Evolutionary conservation across 257 asterid species (phyloP), one percentile per base, ranked within the genome.

Genomic region (Solanum pennellii): DNA sequence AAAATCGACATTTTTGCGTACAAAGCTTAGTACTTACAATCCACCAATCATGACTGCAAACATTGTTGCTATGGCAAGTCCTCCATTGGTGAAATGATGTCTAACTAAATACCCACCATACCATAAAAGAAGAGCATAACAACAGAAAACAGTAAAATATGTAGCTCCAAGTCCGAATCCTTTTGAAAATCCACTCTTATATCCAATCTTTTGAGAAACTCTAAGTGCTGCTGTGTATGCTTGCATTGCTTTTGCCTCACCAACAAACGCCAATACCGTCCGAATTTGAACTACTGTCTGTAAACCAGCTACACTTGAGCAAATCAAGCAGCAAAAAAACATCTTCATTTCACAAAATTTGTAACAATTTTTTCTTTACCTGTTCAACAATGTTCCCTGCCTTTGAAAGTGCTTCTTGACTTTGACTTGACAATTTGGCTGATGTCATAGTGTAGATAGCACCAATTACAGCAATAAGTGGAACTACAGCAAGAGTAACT

Each of bases 31-130:
- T 80, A 94, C 99, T 93, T 91, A 96, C 98, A 96, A 88, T 65
- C 99, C 99, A 90, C 99, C 99, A n/a, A 96, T 95, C 99, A 96
- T 96, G 49, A 96, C 99, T 0, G 98, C 97, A 83, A 96, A 96
- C 98, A 94, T 94, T 10, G 99, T 96, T 42, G 99, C 94, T 56
- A 96, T 96, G 8, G 98, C 99, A 41, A 96, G 95, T 45, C 99
- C 99, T 68, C 99, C 99, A 77, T 96, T 95, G 31, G 99, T 95
- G 79, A 76, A 92, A 85, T 92, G 98, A 88, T 95, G 98, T 91
- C 99, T 92, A 85, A 96, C 98, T 85, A 96, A 88, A 87, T 93
- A 96, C 20, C 99, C 99, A 16, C 99, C 99, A 66, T 96, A 96
- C 99, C 99, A 96, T 2, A 96, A 91, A 31, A 96, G 90, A 90